These are phyloP conservation scores for Salvia hispanica DNA, from an alignment of 257 asterid genomes.

Conservation along the genomic window DNA sequence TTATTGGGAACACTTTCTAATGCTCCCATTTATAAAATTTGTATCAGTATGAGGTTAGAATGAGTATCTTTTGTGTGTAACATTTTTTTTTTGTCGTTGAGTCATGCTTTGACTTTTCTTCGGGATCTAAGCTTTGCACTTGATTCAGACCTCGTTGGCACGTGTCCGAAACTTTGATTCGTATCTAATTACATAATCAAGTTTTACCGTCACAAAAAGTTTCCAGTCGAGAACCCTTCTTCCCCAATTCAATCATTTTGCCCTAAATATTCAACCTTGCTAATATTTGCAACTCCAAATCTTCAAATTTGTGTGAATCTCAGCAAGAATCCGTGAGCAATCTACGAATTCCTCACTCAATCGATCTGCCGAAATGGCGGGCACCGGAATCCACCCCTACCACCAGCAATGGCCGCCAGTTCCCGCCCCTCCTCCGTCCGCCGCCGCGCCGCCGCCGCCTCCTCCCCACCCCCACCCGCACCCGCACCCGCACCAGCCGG, in stretches of 20 bases:
- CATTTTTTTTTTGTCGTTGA: too few relatives aligned
- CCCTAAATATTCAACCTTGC: not conserved
- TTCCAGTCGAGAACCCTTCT: constrained; percentile 20
- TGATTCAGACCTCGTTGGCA: too few relatives aligned
- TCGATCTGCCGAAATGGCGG: constrained; percentile 43
- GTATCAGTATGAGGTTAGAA: too few relatives aligned
- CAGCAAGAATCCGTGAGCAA: not conserved
- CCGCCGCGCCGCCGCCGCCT: constrained; percentile 47
- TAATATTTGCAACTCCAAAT: not conserved
- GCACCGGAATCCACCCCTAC: constrained; percentile 76
- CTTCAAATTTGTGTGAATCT: not conserved
- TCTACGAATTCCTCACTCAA: not conserved
- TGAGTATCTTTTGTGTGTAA: too few relatives aligned
- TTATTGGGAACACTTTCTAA: constrained; percentile 15
- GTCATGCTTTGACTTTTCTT: too few relatives aligned
- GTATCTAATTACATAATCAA: too few relatives aligned
- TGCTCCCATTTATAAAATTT: constrained; percentile 1
- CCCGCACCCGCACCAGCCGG: constrained; percentile 28
- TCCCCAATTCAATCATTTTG: not conserved
- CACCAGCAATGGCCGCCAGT: constrained; percentile 82
- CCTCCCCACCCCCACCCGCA: constrained; percentile 37
- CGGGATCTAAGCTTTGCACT: too few relatives aligned
- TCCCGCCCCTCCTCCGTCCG: constrained; percentile 49
- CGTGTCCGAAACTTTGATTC: too few relatives aligned
- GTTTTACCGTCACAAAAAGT: too few relatives aligned